Evolutionary conservation across 352 stramenopile genomes (phyloP).

Genomic region (Salisapilia sapeloensis): DNA sequence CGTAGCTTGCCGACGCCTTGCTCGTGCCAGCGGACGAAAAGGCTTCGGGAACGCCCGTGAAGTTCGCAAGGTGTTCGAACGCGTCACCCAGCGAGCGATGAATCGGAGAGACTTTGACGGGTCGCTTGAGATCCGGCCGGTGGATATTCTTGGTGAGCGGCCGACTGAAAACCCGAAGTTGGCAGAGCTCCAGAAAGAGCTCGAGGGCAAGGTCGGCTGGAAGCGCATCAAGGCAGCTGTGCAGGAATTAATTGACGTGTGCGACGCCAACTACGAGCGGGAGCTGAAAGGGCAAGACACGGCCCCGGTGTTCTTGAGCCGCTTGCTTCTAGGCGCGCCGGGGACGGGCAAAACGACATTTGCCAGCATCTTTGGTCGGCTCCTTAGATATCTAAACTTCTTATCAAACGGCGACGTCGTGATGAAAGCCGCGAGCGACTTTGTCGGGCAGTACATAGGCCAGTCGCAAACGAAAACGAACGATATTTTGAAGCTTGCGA

Average conservation of each 20-base stretch:
- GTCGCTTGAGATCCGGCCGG: constrained; percentile 23
- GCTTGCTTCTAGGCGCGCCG: constrained; percentile 83
- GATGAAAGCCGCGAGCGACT: constrained; percentile 78
- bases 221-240: constrained; percentile 60
- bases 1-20: constrained; percentile 47
- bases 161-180: constrained; percentile 66
- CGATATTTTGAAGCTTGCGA: constrained; percentile 57
- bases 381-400: constrained; percentile 82
- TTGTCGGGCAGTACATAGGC: constrained; percentile 63
- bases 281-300: constrained; percentile 50
- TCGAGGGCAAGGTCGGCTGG: constrained; percentile 70
- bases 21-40: constrained; percentile 38
- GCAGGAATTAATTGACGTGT: constrained; percentile 50
- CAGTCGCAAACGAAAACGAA: constrained; percentile 80
- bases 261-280: constrained; percentile 68
- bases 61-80: constrained; percentile 63
- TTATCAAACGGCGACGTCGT: constrained; percentile 82
- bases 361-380: constrained; percentile 66
- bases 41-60: constrained; percentile 80
- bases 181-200: constrained; percentile 18
- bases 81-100: constrained; percentile 39
- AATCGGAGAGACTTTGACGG: constrained; percentile 45
- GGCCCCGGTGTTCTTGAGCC: constrained; percentile 62
- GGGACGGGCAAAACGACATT: constrained; percentile 89
- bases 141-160: constrained; percentile 66